These are phyloP conservation scores for Ogataea saltuana DNA, from an alignment of 805 yeast genomes.

Conservation along the genomic window DNA sequence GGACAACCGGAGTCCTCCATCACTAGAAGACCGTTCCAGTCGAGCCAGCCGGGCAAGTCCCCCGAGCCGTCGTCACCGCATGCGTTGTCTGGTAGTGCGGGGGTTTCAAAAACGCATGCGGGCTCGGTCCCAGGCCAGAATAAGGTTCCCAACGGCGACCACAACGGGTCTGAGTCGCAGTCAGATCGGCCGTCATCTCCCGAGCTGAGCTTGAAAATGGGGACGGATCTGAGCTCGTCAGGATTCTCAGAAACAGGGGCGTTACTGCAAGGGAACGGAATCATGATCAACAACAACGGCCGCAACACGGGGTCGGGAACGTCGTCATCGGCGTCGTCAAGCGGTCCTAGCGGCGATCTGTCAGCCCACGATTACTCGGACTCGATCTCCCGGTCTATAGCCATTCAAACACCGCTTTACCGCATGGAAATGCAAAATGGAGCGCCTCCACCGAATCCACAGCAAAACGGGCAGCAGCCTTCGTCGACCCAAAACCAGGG, in stretches of 20 bases:
- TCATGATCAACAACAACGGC: conserved; percentile 16
- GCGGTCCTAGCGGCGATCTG: conserved; percentile 17
- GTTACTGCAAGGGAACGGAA: conserved; percentile 18
- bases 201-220: conserved; percentile 17
- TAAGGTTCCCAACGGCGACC: conserved; percentile 13
- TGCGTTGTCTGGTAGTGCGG: background rate
- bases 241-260: conserved; percentile 13
- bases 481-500: background rate
- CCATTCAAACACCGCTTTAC: conserved; percentile 27
- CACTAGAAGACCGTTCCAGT: conserved; percentile 32
- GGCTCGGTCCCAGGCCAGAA: conserved; percentile 7
- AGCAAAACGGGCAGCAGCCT: conserved; percentile 3
- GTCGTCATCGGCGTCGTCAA: conserved; percentile 16
- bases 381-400: conserved; percentile 22
- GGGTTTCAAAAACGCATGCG: conserved; percentile 12
- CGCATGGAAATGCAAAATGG: conserved; percentile 21
- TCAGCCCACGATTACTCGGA: conserved; percentile 23
- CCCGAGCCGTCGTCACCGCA: conserved; percentile 4
- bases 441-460: conserved; percentile 3
- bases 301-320: conserved; percentile 12
- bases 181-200: conserved; percentile 11
- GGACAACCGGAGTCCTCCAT: conserved; percentile 29
- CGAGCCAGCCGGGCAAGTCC: conserved; percentile 6
- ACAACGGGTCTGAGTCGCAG: conserved; percentile 14
- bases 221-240: conserved; percentile 13